Percentiles rank a stretch among this genome's conserved stretches.
Evolutionary conservation across 2,329 filamentous ascomycete species (phyloP).

Genomic region (Waltergamsia citrina): DNA sequence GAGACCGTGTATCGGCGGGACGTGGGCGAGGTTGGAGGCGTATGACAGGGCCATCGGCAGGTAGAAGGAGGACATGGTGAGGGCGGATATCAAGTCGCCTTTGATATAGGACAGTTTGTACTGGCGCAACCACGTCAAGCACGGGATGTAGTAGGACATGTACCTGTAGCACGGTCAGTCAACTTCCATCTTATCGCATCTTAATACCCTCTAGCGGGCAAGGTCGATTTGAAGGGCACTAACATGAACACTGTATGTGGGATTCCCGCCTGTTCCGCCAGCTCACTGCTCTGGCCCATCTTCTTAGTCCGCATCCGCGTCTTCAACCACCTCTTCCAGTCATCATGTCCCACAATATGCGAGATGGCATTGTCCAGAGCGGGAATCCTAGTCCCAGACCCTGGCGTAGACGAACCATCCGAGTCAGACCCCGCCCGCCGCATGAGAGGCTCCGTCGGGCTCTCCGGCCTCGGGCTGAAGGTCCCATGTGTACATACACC

Average conservation of each 20-base stretch:
- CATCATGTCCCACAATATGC: slow-evolving; percentile 25
- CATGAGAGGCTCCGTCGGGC: slow-evolving; percentile 21
- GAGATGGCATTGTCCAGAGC: slow-evolving; percentile 28
- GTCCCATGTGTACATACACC: slow-evolving; percentile 62
- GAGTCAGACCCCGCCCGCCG: slow-evolving; percentile 13
- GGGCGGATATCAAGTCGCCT: slow-evolving; percentile 77
- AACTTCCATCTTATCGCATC: no score
- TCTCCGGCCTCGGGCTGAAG: slow-evolving; percentile 59
- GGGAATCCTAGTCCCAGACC: slow-evolving; percentile 20
- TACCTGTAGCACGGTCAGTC: no score
- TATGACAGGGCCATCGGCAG: slow-evolving; percentile 94
- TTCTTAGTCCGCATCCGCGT: slow-evolving; percentile 50
- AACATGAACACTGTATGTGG: slow-evolving; percentile 67
- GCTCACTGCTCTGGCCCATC: slow-evolving; percentile 61
- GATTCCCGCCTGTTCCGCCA: slow-evolving; percentile 66
- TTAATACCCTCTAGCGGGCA: no score
- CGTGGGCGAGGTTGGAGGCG: slow-evolving; percentile 83
- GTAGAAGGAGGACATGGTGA: slow-evolving; percentile 98
- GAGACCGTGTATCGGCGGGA: slow-evolving; percentile 86
- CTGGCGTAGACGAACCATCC: slow-evolving; percentile 21
- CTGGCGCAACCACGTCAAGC: slow-evolving; percentile 81
- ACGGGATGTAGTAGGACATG: slow-evolving; percentile 85
- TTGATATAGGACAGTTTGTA: slow-evolving; percentile 75
- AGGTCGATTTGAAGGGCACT: no score
- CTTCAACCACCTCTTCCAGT: slow-evolving; percentile 41